Percentiles rank a stretch among this genome's conserved stretches.
These are phyloP conservation scores for Xanthoparmelia taractica DNA, from an alignment of 495 filamentous ascomycete species.

Conservation along the genomic window DNA sequence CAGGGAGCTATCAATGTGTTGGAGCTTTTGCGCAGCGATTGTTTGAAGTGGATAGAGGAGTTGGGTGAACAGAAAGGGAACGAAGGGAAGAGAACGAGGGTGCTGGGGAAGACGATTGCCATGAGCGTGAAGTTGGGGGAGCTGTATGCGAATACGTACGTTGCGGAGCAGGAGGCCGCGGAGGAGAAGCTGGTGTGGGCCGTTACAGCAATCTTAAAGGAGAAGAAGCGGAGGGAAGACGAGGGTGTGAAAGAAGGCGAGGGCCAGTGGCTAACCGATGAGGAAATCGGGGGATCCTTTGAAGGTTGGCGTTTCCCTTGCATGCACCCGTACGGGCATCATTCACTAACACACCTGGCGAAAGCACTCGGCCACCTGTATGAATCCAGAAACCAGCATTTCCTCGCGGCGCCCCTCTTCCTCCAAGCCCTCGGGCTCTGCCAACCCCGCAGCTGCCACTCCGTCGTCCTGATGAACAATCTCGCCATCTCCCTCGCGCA, in stretches of 20 bases:
- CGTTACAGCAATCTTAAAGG: conserved; percentile 70
- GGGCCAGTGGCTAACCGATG: conserved; percentile 65
- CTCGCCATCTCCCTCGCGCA: conserved; percentile 23
- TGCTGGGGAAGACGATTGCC: conserved; percentile 63
- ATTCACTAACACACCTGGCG: neutral
- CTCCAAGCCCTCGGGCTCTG: conserved; percentile 67
- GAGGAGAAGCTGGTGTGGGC: conserved; percentile 71
- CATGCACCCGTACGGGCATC: neutral
- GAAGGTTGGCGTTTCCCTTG: conserved; percentile 45
- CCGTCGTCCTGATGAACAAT: conserved; percentile 54
- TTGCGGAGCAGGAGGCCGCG: conserved; percentile 55
- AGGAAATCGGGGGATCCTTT: conserved; percentile 63
- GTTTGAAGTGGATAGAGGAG: conserved; percentile 54
- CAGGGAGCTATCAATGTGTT: conserved; percentile 63
- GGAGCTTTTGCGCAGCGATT: conserved; percentile 55
- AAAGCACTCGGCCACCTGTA: conserved; percentile 64
- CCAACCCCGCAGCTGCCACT: conserved; percentile 53
- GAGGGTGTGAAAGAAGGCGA: conserved; percentile 56
- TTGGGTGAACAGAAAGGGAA: conserved; percentile 38
- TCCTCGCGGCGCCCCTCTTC: conserved; percentile 80
- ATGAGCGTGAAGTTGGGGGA: conserved; percentile 75
- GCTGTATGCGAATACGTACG: conserved; percentile 57
- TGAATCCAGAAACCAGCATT: conserved; percentile 56
- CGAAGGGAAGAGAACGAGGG: conserved; percentile 51
- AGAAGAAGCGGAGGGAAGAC: conserved; percentile 56